Evolutionary conservation across 1,284 basidiomycete genomes (phyloP), one percentile per base, ranked within the genome.

Genomic region (Cerrena zonata): DNA sequence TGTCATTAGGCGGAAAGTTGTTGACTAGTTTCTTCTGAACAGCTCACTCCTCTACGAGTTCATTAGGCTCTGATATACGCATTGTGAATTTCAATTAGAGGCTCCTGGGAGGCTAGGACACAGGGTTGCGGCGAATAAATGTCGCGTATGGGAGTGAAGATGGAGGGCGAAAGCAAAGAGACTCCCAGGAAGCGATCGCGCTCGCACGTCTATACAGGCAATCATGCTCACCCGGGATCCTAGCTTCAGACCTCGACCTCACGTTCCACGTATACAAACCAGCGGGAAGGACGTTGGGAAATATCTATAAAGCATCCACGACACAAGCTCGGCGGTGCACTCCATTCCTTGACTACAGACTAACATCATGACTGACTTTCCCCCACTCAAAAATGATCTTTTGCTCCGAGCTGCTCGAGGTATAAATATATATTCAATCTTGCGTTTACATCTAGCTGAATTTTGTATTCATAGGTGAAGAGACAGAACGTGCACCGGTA

Each of bases 401-500:
- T 69, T 97, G 43, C 70, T 99, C 52, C 82, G 93, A 37, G 94
- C 95, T 48, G 94, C 95, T 48, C 71, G 82, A 67, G 89, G 87
- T 86, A 58, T 50, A 67, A 58, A 37, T 30, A 37, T 34, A 22
- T 19, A 45, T 22, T 51, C 21, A 24, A 27, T 18, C 19, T 15
- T 26, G 15, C 23, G 40, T 53, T 50, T 18, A 51, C 30, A 49
- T 23, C 34, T 49, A 30, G 27, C 44, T 38, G n/a, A n/a, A n/a
- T n/a, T n/a, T n/a, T n/a, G 25, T 30, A 5, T 2, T 40, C 42
- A 54, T 36, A 87, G 91, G 93, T 12, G 85, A 95, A 70, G 76
- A 82, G 66, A 94, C 93, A 0, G 89, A 91, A 63, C 83, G 91
- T 52, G 92, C 95, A 2, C 95, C 95, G 12, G 93, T 96, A 54